A percentile compares a stretch with the other conserved stretches of the same genome.
These are phyloP conservation scores for Metarhizium rileyi DNA, from an alignment of 2,329 filamentous ascomycete species.

Conservation along the genomic window DNA sequence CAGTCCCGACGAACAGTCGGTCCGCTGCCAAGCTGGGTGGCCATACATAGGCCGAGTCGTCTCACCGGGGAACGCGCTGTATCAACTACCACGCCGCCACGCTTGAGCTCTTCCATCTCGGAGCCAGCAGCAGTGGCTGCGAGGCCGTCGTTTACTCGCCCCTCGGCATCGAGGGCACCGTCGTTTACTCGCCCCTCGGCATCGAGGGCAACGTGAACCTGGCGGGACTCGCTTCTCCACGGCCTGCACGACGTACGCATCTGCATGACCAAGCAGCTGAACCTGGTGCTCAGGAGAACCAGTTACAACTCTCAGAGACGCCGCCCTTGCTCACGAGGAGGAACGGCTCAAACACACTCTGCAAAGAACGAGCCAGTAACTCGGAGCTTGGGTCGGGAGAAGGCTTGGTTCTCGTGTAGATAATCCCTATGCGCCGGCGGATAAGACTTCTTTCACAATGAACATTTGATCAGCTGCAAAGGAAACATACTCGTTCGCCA, in stretches of 20 bases:
- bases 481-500: too few species aligned
- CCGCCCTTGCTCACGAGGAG: conserved; percentile 29
- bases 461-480: too few species aligned
- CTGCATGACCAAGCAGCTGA: conserved; percentile 43
- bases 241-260: conserved; percentile 53
- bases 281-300: conserved; percentile 39
- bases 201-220: too few species aligned
- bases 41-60: conserved; percentile 48
- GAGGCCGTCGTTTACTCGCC: conserved; percentile 56
- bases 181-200: too few species aligned
- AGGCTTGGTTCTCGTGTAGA: conserved; percentile 36
- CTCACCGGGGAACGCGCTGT: conserved; percentile 42
- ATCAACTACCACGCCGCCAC: conserved; percentile 55
- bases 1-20: conserved; percentile 14
- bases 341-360: conserved; percentile 9
- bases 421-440: not conserved
- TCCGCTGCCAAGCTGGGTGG: conserved; percentile 49
- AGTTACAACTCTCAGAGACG: conserved; percentile 33
- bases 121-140: conserved; percentile 14
- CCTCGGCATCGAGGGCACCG: conserved; percentile 44
- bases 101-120: conserved; percentile 41
- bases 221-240: conserved; percentile 54
- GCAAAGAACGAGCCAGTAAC: conserved; percentile 35
- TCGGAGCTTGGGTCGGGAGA: conserved; percentile 47
- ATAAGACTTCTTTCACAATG: too few species aligned